Conservation (phyloP, 2,329 filamentous ascomycete species). For the Claviceps sp. region DNA sequence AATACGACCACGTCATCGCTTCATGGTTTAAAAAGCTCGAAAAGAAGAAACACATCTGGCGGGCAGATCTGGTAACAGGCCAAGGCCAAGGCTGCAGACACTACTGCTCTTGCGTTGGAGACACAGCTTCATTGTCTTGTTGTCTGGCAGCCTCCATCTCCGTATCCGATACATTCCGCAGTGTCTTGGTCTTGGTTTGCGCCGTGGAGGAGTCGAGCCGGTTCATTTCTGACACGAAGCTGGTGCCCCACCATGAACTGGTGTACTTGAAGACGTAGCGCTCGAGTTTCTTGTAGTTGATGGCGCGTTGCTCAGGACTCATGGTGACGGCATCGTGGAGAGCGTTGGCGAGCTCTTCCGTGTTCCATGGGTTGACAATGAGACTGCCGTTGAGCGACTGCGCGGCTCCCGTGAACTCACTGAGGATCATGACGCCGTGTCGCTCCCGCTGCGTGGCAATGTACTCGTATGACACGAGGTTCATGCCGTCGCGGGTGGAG, state of each 20-base stretch:
- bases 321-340: constrained; percentile 97
- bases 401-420: constrained; percentile 90
- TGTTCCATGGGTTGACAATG: constrained; percentile 98
- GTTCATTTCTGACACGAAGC: constrained; percentile 76
- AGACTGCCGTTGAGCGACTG: constrained; percentile 88
- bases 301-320: constrained; percentile 72
- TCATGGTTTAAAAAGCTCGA: not conserved
- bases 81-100: too few species aligned
- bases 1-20: not conserved
- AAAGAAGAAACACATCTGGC: not conserved
- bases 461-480: constrained; percentile 95
- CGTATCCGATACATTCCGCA: constrained; percentile 27
- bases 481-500: constrained; percentile 97
- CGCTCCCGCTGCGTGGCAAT: constrained; percentile 85
- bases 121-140: constrained; percentile 5
- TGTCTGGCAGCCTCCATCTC: constrained; percentile 15
- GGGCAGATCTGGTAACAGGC: not conserved
- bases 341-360: constrained; percentile 82
- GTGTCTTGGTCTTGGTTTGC: constrained; percentile 28
- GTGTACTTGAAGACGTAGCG: constrained; percentile 97
- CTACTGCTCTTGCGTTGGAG: constrained; percentile 1
- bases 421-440: constrained; percentile 87
- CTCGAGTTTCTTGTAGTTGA: constrained; percentile 83
- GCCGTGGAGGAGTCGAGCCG: constrained; percentile 29
- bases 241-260: constrained; percentile 91